These are phyloP conservation scores for Candida glaebosa DNA, from an alignment of 805 yeast species.

Conservation along the genomic window DNA sequence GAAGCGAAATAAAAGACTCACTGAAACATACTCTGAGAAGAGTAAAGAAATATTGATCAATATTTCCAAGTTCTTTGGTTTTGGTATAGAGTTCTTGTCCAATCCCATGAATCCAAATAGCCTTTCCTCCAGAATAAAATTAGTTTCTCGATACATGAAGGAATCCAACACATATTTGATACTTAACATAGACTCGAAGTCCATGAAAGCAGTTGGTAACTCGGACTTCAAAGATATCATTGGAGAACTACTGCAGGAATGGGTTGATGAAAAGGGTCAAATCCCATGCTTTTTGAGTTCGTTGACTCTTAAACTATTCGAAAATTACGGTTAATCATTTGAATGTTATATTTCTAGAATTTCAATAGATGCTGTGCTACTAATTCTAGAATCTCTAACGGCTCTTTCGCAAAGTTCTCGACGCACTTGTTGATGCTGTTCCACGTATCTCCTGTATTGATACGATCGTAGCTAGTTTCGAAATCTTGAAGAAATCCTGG, in stretches of 20 bases:
- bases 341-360: slow-evolving; percentile 1
- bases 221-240: slow-evolving; percentile 35
- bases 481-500: slow-evolving; percentile 33
- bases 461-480: slow-evolving; percentile 38
- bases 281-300: slow-evolving; percentile 79
- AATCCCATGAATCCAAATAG: slow-evolving; percentile 39
- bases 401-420: slow-evolving; percentile 39
- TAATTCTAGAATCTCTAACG: slow-evolving; percentile 37
- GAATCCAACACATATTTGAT: slow-evolving; percentile 42
- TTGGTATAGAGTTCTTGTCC: slow-evolving; percentile 61
- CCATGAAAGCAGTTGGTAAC: slow-evolving; percentile 50
- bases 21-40: slow-evolving; percentile 58
- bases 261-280: slow-evolving; percentile 67
- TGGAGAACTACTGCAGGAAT: slow-evolving; percentile 54
- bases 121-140: slow-evolving; percentile 54
- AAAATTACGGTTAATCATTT: slow-evolving; percentile 22
- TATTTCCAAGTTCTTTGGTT: slow-evolving; percentile 68
- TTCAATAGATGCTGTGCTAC: slow-evolving; percentile 19
- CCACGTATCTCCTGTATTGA: slow-evolving; percentile 66
- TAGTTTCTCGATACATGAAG: slow-evolving; percentile 39
- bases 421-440: slow-evolving; percentile 46
- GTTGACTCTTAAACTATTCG: slow-evolving; percentile 63
- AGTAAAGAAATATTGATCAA: slow-evolving; percentile 70
- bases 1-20: slow-evolving; percentile 52
- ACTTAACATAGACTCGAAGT: slow-evolving; percentile 53